Conservation (phyloP, 306 rosid species). For the Dryas alaskensis region DNA sequence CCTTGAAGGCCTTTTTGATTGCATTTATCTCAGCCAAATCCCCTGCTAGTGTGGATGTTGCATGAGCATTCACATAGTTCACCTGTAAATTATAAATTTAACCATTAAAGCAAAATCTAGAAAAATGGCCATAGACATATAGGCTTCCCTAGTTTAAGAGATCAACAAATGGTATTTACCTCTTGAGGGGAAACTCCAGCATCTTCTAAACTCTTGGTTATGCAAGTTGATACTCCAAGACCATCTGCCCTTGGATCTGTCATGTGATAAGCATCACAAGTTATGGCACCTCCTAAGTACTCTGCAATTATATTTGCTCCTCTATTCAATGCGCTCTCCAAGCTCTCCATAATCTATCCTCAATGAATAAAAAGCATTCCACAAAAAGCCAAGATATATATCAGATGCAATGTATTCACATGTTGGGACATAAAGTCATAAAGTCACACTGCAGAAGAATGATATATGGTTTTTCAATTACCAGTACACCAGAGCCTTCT, state of each 20-base stretch:
- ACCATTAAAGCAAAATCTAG: conserved; percentile 9
- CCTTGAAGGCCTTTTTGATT: conserved; percentile 58
- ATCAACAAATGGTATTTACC: conserved; percentile 28
- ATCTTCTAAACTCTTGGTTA: conserved; percentile 49
- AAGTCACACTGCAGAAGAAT: not conserved
- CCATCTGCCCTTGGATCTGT: conserved; percentile 73
- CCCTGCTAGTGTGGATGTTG: conserved; percentile 71
- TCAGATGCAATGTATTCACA: not conserved
- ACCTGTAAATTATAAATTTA: conserved; percentile 36
- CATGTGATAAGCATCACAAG: conserved; percentile 79
- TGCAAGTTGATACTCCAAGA: conserved; percentile 70
- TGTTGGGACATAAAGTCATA: not conserved
- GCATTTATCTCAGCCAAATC: conserved; percentile 75
- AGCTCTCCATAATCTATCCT: conserved; percentile 63
- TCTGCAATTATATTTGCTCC: conserved; percentile 62
- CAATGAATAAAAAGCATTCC: not conserved
- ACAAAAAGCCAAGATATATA: not conserved
- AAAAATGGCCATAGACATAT: not conserved
- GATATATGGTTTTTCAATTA: conserved; percentile 20
- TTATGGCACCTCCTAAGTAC: conserved; percentile 68
- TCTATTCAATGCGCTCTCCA: conserved; percentile 65
- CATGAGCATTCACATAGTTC: conserved; percentile 81
- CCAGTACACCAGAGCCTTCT: conserved; percentile 75
- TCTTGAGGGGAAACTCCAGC: conserved; percentile 75
- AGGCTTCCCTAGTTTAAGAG: not conserved